These are phyloP conservation scores for Phoma sp. DNA, from an alignment of 2,329 filamentous ascomycete genomes.

Conservation along the genomic window DNA sequence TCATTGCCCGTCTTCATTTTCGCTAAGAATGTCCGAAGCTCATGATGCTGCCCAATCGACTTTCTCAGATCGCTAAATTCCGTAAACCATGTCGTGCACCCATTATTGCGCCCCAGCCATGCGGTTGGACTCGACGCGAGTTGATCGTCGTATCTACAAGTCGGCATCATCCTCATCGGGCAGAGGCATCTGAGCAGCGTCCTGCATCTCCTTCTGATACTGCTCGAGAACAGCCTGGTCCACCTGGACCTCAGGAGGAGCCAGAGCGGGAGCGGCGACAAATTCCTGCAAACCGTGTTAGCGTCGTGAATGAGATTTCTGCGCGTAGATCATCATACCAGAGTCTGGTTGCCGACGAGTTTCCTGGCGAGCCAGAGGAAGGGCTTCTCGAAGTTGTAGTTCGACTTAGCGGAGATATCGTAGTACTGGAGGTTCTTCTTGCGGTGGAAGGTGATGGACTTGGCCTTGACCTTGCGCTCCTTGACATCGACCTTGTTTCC, in stretches of 20 bases:
- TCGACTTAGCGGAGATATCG: slow-evolving; percentile 99
- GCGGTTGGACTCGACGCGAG: slow-evolving; percentile 27
- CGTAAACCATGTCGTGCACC: slow-evolving; percentile 38
- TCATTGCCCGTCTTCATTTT: slow-evolving; percentile 34
- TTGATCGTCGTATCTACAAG: slow-evolving; percentile 54
- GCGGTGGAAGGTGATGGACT: slow-evolving; percentile 99
- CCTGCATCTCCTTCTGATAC: slow-evolving; percentile 89
- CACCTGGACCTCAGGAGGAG: slow-evolving; percentile 89
- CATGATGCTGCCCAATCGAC: slow-evolving; percentile 27
- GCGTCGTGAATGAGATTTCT: slow-evolving; percentile 20
- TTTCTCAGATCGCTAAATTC: slow-evolving; percentile 33
- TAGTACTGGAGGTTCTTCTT: slow-evolving; percentile 99
- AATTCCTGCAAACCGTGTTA: slow-evolving; percentile 73
- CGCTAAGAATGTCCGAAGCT: slow-evolving; percentile 38
- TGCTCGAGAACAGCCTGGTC: slow-evolving; percentile 81
- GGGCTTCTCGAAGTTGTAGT: slow-evolving; percentile 99
- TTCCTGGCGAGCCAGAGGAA: slow-evolving; percentile 99
- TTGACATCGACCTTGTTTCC: slow-evolving; percentile 99
- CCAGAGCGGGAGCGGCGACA: slow-evolving; percentile 92
- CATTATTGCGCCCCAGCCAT: slow-evolving; percentile 34
- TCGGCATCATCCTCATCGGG: slow-evolving; percentile 90
- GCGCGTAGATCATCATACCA: slow-evolving; percentile 64
- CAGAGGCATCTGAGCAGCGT: slow-evolving; percentile 81
- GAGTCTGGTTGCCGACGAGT: slow-evolving; percentile 88
- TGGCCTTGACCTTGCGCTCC: slow-evolving; percentile 99